Percentiles rank a stretch among this genome's conserved stretches.
Evolutionary conservation across 169 alveolate genomes (phyloP).

Genomic region (Babesia bigemina): DNA sequence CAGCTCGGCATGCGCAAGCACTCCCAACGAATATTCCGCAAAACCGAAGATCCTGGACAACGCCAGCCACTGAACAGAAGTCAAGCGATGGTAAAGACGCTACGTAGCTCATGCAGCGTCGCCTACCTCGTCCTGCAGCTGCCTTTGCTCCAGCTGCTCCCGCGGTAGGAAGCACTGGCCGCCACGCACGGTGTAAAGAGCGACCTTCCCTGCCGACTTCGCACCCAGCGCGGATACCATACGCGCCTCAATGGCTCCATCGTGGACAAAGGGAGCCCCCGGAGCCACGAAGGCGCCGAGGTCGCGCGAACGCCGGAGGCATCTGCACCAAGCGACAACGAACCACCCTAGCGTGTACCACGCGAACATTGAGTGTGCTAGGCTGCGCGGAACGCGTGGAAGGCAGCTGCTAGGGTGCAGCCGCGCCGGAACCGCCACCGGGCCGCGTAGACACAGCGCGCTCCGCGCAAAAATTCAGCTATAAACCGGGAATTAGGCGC

Average conservation of each 20-base stretch:
- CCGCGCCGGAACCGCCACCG: neutral
- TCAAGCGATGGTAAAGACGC: neutral
- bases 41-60: constrained; percentile 49
- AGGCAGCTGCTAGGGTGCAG: neutral
- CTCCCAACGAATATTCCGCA: constrained; percentile 64
- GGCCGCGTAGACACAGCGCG: neutral
- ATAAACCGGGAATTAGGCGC: neutral
- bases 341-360: neutral
- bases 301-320: neutral
- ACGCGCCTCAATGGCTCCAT: neutral
- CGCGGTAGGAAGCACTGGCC: constrained; percentile 62
- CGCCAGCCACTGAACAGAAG: constrained; percentile 30
- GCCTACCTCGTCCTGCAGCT: constrained; percentile 61
- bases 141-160: constrained; percentile 56
- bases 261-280: neutral
- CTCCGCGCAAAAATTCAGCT: neutral
- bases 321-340: neutral
- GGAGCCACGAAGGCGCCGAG: constrained; percentile 9
- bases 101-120: neutral
- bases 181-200: constrained; percentile 51
- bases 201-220: constrained; percentile 12
- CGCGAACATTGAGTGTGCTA: neutral
- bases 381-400: neutral
- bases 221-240: neutral
- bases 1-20: constrained; percentile 54